Evolutionary conservation across 371 early-diverging fungal species (phyloP), one percentile per base, ranked within the genome.

Genomic region (Syncephalastrum contaminatum): DNA sequence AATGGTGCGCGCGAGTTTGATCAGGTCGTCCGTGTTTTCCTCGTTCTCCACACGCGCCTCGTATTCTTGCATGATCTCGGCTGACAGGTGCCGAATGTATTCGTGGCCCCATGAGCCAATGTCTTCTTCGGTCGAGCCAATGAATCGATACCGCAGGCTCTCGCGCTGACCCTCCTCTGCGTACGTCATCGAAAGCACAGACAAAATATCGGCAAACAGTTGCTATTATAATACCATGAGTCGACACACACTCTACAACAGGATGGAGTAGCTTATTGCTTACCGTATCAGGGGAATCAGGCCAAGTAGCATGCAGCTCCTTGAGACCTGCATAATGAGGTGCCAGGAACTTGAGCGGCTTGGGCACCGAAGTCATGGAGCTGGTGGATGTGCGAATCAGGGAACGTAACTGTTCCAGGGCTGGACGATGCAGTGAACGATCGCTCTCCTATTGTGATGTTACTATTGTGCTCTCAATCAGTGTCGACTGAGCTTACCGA

Each of bases 301-400:
- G 59, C 96, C 96, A 95, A 8, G 69, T 69, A 8, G 81, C 85
- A 66, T 91, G 93, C 36, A 90, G 67, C 6, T 77, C 75, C 46
- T 77, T 77, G 56, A 98, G 67, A 10, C 78, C 71, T n/a, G 75
- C 67, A 68, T 95, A 97, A 59, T 92, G 93, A 48, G 88, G 88
- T 51, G 94, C 81, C 58, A 98, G 74, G 60, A 90, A 98, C 77
- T 98, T 98, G 60, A 98, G 84, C 10, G 98, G 97, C 67, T 98
- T 98, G 21, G 99, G 98, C 6, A 98, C 99, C 19, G 97, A 92
- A 4, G 99, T 97, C 98, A 98, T 97, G 40, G 99, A 97, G 57
- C 89, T 90, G 0, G 97, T 94, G 4, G 96, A 89, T 18, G 96
- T 94, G 56, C 93, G 90, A 67, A 98, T 95, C 42, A 91, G 64